Base-by-base conservation (phyloP, 2,329 filamentous ascomycete species). In the Myotisia sp. region DNA sequence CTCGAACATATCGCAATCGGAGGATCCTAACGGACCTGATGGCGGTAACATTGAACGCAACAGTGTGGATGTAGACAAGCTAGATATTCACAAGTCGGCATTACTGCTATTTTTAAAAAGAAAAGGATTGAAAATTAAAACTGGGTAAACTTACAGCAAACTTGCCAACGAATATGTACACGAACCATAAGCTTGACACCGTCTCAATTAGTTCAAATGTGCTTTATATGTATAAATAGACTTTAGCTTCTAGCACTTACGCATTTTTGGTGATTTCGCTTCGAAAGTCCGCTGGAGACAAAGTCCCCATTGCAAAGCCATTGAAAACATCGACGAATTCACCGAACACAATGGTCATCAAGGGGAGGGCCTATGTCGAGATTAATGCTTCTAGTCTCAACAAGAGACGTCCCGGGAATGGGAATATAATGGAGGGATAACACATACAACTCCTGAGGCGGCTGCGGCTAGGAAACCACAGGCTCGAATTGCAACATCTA, bases 91-190 rank as follows among this genome's bases (percentile, higher is more conserved):
- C 24, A 17, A 26, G 31, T n/a, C 10, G n/a, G n/a, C n/a, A n/a
- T n/a, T n/a, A 33, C 7, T 4, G n/a, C 16, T 16, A 9, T 34
- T 5, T 4, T 23, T 22, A n/a, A 13, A 32, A 12, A 32, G 18
- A 20, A 22, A 21, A 6, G n/a, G 27, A 21, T 6, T 23, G 10
- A 22, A 9, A 28, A 4, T 5, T n/a, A n/a, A n/a, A 5, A 18
- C n/a, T 12, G n/a, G 12, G 12, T 7, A 20, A 17, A 41, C 39
- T 24, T 27, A 41, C 39, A 17, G 18, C 8, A 20, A 39, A 35
- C 30, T 76, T 72, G 9, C 60, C 77, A 26, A 84, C 54, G 51
- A 84, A 85, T 5, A 85, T 60, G 36, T 73, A 72, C 36, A 84
- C 68, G 46, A 84, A 74, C 52, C 76, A 81, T 0, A 85, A 57